Percentiles rank a stretch among this genome's conserved stretches.
Conservation (phyloP, 208 protist species). For the Angomonas deanei region DNA sequence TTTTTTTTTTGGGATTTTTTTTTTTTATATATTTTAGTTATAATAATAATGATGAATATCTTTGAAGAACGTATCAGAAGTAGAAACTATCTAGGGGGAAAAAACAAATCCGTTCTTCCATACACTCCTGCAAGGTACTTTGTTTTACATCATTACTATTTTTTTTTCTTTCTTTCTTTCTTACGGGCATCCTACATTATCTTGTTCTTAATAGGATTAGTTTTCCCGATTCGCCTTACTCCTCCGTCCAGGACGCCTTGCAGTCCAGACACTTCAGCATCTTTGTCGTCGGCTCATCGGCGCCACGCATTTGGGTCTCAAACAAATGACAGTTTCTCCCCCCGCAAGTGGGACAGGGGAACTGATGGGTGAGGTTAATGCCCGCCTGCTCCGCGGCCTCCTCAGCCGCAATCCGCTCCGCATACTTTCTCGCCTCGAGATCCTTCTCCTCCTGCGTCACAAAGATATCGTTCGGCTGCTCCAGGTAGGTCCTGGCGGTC, state of each 20-base stretch:
- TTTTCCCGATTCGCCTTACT: conserved; percentile 23
- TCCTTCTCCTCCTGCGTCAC: conserved; percentile 92
- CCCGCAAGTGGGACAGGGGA: conserved; percentile 81
- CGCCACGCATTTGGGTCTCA: conserved; percentile 94
- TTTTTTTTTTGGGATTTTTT: too few relatives aligned
- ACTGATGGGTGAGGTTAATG: conserved; percentile 50
- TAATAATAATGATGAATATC: background rate
- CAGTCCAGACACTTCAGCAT: conserved; percentile 94
- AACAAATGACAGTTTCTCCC: conserved; percentile 84
- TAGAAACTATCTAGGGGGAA: background rate
- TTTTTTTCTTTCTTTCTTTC: conserved; percentile 4
- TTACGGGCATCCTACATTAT: background rate
- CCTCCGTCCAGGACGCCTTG: conserved; percentile 81
- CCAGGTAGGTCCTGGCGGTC: conserved; percentile 82
- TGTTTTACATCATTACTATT: background rate
- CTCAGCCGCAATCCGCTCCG: conserved; percentile 74
- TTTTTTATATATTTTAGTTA: too few relatives aligned
- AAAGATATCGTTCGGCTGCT: conserved; percentile 89
- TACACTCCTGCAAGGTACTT: background rate
- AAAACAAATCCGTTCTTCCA: too few relatives aligned
- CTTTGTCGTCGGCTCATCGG: conserved; percentile 97
- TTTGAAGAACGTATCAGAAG: background rate
- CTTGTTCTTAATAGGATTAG: conserved; percentile 1
- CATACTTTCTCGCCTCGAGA: conserved; percentile 79
- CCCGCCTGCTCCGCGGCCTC: conserved; percentile 58